A percentile compares a stretch with the other conserved stretches of the same genome.
These are phyloP conservation scores for Kappamyces sp. DNA, from an alignment of 192 early-diverging fungal species.

Conservation along the genomic window DNA sequence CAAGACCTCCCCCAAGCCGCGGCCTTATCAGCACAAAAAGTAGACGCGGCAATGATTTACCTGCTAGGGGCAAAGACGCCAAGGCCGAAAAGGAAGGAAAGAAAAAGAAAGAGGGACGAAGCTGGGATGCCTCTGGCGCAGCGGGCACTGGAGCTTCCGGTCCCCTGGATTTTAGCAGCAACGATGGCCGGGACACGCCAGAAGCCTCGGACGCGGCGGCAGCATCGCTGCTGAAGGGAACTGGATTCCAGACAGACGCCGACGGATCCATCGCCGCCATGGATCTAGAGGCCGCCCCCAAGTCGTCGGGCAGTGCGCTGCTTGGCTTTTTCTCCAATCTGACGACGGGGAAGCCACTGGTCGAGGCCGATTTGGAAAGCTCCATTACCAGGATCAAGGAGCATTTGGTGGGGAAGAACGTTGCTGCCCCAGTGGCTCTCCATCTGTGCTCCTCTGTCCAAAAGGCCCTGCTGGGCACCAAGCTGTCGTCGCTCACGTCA, in stretches of 20 bases:
- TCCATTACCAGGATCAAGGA: constrained; percentile 84
- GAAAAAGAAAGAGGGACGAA: constrained; percentile 53
- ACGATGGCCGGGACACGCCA: background rate
- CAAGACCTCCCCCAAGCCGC: no score
- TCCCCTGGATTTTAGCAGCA: constrained; percentile 27
- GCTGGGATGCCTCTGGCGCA: constrained; percentile 58
- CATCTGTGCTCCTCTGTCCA: constrained; percentile 78
- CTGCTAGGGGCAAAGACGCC: background rate
- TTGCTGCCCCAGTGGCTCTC: constrained; percentile 80
- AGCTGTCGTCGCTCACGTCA: constrained; percentile 57
- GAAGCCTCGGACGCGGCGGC: background rate
- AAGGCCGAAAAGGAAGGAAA: constrained; percentile 37
- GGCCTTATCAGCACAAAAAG: no score
- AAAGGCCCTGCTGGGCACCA: constrained; percentile 64
- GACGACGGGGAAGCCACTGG: constrained; percentile 51
- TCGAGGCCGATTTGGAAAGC: constrained; percentile 64
- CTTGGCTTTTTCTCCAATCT: constrained; percentile 34
- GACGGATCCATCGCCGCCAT: constrained; percentile 62
- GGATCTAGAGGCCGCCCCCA: constrained; percentile 41
- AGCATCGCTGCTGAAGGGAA: constrained; percentile 1
- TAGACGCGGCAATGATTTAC: background rate
- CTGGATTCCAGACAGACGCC: constrained; percentile 27
- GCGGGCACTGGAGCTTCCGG: constrained; percentile 1
- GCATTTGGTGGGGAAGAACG: constrained; percentile 88
- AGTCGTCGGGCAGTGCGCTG: constrained; percentile 11